Evolutionary conservation across 2,329 filamentous ascomycete species (phyloP).

Genomic region (Cladobotryum protrusum): DNA sequence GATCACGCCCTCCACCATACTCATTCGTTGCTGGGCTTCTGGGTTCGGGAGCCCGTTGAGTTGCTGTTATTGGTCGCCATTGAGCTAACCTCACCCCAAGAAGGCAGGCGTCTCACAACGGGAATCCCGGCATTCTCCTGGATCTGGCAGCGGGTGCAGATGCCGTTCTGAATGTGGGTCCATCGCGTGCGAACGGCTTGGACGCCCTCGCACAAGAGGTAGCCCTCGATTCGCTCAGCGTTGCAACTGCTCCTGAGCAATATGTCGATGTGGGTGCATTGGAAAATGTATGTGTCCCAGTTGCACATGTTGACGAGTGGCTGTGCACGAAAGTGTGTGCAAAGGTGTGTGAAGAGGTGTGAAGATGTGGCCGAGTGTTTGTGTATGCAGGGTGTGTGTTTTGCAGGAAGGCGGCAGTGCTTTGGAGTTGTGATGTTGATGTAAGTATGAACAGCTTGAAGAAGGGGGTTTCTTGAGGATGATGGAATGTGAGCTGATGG

Average conservation of each 20-base stretch:
- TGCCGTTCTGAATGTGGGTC: not conserved
- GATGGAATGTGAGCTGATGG: no score
- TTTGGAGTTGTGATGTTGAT: no score
- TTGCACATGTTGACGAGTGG: conserved; percentile 8
- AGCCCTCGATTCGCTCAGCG: not conserved
- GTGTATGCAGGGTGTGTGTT: no score
- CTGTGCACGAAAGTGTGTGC: not conserved
- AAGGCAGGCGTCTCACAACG: not conserved
- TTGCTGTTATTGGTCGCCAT: no score
- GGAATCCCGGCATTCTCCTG: not conserved
- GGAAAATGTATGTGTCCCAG: conserved; percentile 9
- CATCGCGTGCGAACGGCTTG: not conserved
- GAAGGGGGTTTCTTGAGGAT: no score
- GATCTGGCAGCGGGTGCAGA: not conserved
- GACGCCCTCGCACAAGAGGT: not conserved
- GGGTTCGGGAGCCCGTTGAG: no score
- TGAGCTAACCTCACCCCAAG: not conserved
- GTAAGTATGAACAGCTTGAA: no score
- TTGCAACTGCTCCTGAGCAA: conserved; percentile 2
- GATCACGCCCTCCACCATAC: no score
- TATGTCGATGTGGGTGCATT: conserved; percentile 6
- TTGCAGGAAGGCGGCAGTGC: no score
- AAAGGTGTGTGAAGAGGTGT: not conserved
- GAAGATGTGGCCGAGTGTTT: no score
- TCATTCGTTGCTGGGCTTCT: no score